Percentiles rank a stretch among this genome's conserved stretches.
Evolutionary conservation across 345 rosid genomes (phyloP).

Genomic region (Trapa incisa): DNA sequence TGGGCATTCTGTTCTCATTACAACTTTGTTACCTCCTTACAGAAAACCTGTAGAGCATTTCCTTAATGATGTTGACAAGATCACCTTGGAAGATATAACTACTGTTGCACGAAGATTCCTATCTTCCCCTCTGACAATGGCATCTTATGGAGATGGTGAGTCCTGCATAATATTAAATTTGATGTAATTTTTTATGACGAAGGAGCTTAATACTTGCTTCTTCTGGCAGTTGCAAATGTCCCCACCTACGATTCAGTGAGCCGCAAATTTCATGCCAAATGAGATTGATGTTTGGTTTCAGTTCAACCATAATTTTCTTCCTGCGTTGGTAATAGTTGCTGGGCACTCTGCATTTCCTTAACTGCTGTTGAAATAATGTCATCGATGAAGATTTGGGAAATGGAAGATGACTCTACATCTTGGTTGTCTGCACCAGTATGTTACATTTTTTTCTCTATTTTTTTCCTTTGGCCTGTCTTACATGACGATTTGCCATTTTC

Average conservation of each 20-base stretch:
- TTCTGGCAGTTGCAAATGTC: slow-evolving; percentile 41
- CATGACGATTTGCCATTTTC: too few species aligned
- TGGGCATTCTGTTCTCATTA: neutral
- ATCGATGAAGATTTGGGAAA: neutral
- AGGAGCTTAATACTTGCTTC: neutral
- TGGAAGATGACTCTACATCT: neutral
- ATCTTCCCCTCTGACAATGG: slow-evolving; percentile 82
- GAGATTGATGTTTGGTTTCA: neutral
- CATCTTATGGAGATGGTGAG: slow-evolving; percentile 78
- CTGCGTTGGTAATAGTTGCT: neutral
- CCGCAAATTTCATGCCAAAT: slow-evolving; percentile 32
- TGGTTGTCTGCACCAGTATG: too few species aligned
- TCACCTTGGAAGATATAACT: slow-evolving; percentile 47
- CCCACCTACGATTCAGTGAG: slow-evolving; percentile 58
- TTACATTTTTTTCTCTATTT: too few species aligned
- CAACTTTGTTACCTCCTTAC: neutral
- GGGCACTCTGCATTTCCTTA: neutral
- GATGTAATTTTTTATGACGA: neutral
- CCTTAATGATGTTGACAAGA: slow-evolving; percentile 47
- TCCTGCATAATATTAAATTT: neutral
- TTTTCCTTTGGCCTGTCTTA: too few species aligned
- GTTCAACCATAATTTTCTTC: neutral
- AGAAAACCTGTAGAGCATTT: slow-evolving; percentile 73
- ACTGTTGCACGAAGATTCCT: slow-evolving; percentile 39
- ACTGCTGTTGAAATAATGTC: neutral